A percentile compares a stretch with the other conserved stretches of the same genome.
Conservation (phyloP, 2,329 filamentous ascomycete genomes). For the Verticillium isaacii region DNA sequence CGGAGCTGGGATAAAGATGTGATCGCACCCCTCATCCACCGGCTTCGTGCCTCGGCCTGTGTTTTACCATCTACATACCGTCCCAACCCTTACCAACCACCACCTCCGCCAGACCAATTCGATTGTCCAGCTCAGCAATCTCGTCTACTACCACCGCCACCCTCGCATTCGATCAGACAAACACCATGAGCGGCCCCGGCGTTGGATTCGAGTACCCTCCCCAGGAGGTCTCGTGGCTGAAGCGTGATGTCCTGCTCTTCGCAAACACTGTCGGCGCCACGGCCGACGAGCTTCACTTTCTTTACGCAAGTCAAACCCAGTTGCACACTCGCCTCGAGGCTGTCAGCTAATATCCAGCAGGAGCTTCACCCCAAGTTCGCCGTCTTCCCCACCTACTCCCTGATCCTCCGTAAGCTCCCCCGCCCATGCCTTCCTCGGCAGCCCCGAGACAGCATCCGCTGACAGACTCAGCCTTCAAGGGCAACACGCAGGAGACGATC, state of each 20-base stretch:
- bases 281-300: constrained; percentile 84
- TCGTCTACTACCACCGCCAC: not conserved
- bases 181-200: constrained; percentile 37
- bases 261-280: constrained; percentile 83
- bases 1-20: not conserved
- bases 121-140: not conserved
- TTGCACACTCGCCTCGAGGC: not conserved
- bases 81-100: not conserved
- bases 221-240: constrained; percentile 75
- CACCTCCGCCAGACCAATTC: not conserved
- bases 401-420: constrained; percentile 62
- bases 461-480: constrained; percentile 62
- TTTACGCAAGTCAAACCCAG: constrained; percentile 63
- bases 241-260: constrained; percentile 85
- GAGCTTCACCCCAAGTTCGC: constrained; percentile 84
- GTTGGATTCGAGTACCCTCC: constrained; percentile 76
- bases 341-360: constrained; percentile 34
- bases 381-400: constrained; percentile 84
- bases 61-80: not conserved
- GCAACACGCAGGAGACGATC: constrained; percentile 67
- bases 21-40: not conserved
- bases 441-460: not conserved
- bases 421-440: not conserved
- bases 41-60: not conserved
- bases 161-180: not conserved